phyloP scores from a whole-genome alignment of 306 rosid species.

The Vigna nakashimae region DNA sequence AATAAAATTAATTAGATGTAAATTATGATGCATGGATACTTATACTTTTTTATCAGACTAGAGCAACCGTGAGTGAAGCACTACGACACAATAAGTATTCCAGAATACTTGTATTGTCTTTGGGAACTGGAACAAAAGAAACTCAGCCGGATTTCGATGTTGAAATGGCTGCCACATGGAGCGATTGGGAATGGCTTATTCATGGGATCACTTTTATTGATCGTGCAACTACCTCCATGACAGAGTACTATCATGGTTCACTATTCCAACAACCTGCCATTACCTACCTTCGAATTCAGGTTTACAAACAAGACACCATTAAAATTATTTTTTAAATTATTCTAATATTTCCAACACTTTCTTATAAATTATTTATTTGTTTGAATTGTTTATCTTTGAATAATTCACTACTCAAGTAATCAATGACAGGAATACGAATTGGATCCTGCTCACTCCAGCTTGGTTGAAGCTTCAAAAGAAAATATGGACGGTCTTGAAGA shows the following conservation, averaged over 20 bases:
- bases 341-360: no score
- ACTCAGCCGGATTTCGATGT: background rate
- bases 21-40: background rate
- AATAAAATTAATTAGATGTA: no score
- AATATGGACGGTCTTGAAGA: background rate
- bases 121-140: background rate
- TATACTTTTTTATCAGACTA: background rate
- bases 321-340: no score
- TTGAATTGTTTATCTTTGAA: background rate
- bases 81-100: background rate
- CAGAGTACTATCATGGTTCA: background rate
- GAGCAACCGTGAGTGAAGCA: background rate
- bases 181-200: background rate
- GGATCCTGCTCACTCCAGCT: background rate
- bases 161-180: background rate
- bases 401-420: background rate
- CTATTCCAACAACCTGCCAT: background rate
- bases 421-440: background rate
- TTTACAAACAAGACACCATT: no score
- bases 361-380: background rate
- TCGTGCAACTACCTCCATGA: no score
- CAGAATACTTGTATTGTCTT: background rate
- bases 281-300: background rate
- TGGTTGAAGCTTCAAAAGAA: background rate
- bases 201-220: no score